phyloP scores from a whole-genome alignment of 768 basidiomycete genomes.

The Leccinum incarnatum region DNA sequence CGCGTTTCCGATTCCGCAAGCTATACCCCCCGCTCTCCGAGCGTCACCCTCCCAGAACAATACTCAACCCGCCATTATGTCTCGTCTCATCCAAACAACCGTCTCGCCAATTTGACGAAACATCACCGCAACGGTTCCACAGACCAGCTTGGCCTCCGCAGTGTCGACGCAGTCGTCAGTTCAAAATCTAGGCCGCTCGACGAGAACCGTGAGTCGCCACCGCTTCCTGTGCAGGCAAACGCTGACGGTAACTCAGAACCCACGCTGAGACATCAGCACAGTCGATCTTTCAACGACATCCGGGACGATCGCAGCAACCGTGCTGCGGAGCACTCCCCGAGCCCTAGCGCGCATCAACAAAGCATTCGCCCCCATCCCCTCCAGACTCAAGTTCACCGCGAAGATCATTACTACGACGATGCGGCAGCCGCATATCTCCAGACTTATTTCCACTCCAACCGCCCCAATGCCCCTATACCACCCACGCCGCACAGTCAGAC shows the following conservation, averaged over 20 bases:
- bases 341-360: conserved; percentile 13
- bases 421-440: conserved; percentile 58
- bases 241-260: conserved; percentile 24
- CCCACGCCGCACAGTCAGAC: conserved; percentile 78
- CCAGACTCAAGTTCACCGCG: conserved; percentile 43
- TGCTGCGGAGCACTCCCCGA: conserved; percentile 21
- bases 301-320: conserved; percentile 23
- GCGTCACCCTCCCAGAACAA: conserved; percentile 54
- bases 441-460: conserved; percentile 53
- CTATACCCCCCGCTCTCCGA: conserved; percentile 69
- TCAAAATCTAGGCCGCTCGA: conserved; percentile 36
- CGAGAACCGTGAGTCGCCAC: conserved; percentile 30
- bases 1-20: conserved; percentile 50
- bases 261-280: conserved; percentile 19
- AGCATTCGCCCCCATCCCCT: conserved; percentile 38
- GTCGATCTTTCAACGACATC: conserved; percentile 17
- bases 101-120: conserved; percentile 39
- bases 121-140: conserved; percentile 57
- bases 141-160: conserved; percentile 60
- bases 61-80: conserved; percentile 32
- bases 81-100: conserved; percentile 28
- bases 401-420: conserved; percentile 65
- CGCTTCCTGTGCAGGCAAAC: conserved; percentile 5
- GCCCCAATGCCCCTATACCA: conserved; percentile 75
- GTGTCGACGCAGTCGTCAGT: conserved; percentile 57